phyloP scores from a whole-genome alignment of 106 monocot genomes.

The Xerophyta viscosa region DNA sequence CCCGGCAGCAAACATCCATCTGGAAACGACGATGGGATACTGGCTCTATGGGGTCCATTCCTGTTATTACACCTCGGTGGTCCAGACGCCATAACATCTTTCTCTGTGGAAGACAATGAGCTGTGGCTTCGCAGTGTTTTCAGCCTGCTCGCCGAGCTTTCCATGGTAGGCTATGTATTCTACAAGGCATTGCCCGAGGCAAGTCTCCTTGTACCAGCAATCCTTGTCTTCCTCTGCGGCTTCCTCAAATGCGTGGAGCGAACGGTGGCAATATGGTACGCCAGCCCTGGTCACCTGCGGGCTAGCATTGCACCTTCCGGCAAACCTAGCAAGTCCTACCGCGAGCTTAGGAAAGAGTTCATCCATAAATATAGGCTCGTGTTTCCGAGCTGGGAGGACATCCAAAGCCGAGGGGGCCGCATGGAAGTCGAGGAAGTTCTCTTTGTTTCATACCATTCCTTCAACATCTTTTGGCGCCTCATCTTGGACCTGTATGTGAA shows the following conservation, averaged over 20 bases:
- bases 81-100: slow-evolving; percentile 31
- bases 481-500: slow-evolving; percentile 26
- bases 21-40: neutral
- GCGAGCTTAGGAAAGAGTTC: slow-evolving; percentile 32
- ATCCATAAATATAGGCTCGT: neutral
- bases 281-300: slow-evolving; percentile 30
- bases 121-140: slow-evolving; percentile 23
- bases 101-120: slow-evolving; percentile 36
- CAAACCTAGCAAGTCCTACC: slow-evolving; percentile 16
- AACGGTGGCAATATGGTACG: slow-evolving; percentile 8
- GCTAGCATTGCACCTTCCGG: slow-evolving; percentile 16
- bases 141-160: slow-evolving; percentile 5
- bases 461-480: slow-evolving; percentile 29
- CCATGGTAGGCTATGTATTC: slow-evolving; percentile 5
- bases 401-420: too few relatives aligned
- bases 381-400: too few relatives aligned
- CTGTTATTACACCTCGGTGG: slow-evolving; percentile 29
- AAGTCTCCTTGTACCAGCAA: neutral
- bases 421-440: neutral
- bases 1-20: neutral
- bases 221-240: slow-evolving; percentile 15
- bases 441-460: slow-evolving; percentile 14
- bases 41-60: slow-evolving; percentile 22
- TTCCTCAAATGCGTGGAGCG: slow-evolving; percentile 31
- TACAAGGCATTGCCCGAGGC: slow-evolving; percentile 2